Percentiles rank a stretch among this genome's conserved stretches.
These are phyloP conservation scores for Phytophthora boehmeriae DNA, from an alignment of 352 stramenopile species.

Conservation along the genomic window DNA sequence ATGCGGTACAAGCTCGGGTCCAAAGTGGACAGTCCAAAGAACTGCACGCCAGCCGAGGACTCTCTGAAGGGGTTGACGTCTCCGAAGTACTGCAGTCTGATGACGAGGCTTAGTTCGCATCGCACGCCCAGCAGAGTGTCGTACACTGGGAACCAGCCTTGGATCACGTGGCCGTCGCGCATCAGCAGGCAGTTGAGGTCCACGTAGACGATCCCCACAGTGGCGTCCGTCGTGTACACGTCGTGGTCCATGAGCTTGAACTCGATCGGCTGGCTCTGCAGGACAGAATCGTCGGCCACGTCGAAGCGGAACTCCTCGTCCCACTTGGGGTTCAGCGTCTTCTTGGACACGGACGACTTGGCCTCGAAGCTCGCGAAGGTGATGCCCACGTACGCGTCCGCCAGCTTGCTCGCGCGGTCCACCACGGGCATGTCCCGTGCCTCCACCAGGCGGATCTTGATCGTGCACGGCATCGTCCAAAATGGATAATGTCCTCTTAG, in stretches of 20 bases:
- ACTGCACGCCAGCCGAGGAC: conserved; percentile 96
- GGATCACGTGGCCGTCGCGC: conserved; percentile 89
- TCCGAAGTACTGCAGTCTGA: conserved; percentile 97
- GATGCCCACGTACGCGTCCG: conserved; percentile 89
- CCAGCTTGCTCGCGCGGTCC: conserved; percentile 83
- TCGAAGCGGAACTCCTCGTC: conserved; percentile 99
- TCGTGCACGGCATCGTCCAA: conserved; percentile 84
- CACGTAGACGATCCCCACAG: conserved; percentile 97
- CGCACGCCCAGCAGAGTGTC: conserved; percentile 96
- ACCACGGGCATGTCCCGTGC: conserved; percentile 88
- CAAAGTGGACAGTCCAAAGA: conserved; percentile 96
- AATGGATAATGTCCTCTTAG: not conserved
- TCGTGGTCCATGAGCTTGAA: conserved; percentile 97
- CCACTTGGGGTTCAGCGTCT: conserved; percentile 96
- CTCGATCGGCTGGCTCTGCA: conserved; percentile 98
- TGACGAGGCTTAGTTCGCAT: conserved; percentile 94
- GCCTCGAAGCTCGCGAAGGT: conserved; percentile 88
- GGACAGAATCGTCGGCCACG: conserved; percentile 96
- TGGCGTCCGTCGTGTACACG: conserved; percentile 93
- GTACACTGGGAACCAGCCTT: conserved; percentile 98
- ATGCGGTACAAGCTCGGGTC: conserved; percentile 91
- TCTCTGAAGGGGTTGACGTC: conserved; percentile 98
- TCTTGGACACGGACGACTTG: conserved; percentile 91
- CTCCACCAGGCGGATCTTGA: conserved; percentile 92
- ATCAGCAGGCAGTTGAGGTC: conserved; percentile 99